phyloP scores from a whole-genome alignment of 106 monocot species.

The Posidonia australis region DNA sequence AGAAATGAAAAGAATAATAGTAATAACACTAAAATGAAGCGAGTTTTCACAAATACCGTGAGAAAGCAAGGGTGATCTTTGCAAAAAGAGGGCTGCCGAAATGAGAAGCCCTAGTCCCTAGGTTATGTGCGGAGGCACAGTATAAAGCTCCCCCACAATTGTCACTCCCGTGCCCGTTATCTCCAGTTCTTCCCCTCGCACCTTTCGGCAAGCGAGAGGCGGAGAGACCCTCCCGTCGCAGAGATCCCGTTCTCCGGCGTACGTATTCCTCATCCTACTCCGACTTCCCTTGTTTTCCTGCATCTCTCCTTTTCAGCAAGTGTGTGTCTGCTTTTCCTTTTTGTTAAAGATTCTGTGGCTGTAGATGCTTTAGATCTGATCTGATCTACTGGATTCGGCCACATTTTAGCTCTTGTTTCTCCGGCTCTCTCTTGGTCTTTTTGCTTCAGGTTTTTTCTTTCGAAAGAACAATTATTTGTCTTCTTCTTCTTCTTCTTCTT shows the following conservation, averaged over 20 bases:
- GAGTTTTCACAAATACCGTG: no score
- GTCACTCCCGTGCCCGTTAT: no score
- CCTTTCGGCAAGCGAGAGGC: constrained; percentile 5
- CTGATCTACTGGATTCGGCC: background rate
- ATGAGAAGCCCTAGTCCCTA: no score
- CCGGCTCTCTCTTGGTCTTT: background rate
- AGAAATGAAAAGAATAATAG: no score
- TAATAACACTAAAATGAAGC: no score
- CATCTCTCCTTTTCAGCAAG: background rate
- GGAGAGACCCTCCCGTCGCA: constrained; percentile 2
- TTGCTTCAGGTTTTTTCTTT: no score
- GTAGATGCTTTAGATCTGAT: constrained; percentile 1
- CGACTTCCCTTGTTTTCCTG: background rate
- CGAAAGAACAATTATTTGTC: no score
- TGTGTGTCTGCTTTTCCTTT: background rate
- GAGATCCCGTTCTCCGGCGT: background rate
- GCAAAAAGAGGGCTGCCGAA: no score
- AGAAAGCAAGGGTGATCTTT: no score
- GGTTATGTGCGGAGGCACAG: no score
- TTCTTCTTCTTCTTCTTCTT: no score
- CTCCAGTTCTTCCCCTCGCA: background rate
- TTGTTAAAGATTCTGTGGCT: background rate
- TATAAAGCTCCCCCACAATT: no score
- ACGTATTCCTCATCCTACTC: background rate
- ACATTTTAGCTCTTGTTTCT: background rate